Evolutionary conservation across 208 protist genomes (phyloP), one percentile per base, ranked within the genome.

Genomic region (Lotmaria passim): DNA sequence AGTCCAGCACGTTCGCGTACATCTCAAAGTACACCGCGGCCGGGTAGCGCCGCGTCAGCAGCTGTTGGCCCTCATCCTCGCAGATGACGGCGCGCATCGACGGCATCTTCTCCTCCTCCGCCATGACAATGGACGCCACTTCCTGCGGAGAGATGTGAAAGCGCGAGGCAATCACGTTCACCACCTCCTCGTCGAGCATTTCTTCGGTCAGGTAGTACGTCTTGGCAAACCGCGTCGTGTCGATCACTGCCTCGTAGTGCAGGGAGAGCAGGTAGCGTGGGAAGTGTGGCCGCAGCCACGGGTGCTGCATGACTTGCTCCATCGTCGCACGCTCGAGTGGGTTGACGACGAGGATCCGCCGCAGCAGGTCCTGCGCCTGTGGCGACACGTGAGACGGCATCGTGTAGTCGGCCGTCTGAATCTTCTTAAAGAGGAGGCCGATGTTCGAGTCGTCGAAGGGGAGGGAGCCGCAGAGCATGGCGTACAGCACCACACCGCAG

Each of bases 261-360:
- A 91, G 53, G 11, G 83, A 72, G 6, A 95, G 79, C 14, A 96
- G 66, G 68, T 87, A 82, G 21, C 59, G 70, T 19, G 89, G 89
- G 65, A 85, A 95, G 47, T 73, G 39, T 6, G 78, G 76, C 0
- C 73, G 65, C 48, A 93, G 46, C 88, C 90, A 96, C 8, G 92
- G 88, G 77, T 93, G 87, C 64, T 93, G 85, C 79, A 96, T 87
- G 17, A 95, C 82, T 75, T 96, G 89, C 72, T 93, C 87, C 78
- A 96, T 93, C 17, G 92, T 96, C 14, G 89, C 85, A 5, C 92
- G 89, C 70, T 93, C 82, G 38, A 95, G 81, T 7, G 92, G 87
- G 65, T 93, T 89, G 19, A 91, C 84, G 5, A 91, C 76, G 12
- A 96, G 69, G 63, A 96, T 82, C 30, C 79, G 85, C 26, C 50